These are phyloP conservation scores for Cryptosporidium tyzzeri DNA, from an alignment of 169 alveolate genomes.

Conservation along the genomic window DNA sequence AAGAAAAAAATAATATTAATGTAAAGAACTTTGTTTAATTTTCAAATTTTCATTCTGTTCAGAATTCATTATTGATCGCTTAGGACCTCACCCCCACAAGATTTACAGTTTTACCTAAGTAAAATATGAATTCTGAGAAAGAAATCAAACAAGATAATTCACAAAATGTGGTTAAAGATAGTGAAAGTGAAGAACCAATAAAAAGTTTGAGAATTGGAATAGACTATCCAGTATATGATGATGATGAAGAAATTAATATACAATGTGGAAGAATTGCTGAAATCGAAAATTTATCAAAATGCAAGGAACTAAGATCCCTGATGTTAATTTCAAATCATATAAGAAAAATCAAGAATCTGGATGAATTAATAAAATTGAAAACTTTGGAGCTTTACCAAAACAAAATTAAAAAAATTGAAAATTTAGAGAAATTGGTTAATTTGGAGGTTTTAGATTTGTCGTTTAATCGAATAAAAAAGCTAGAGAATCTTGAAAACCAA, in stretches of 20 bases:
- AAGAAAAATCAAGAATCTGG: slow-evolving; percentile 84
- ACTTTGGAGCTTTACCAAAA: slow-evolving; percentile 87
- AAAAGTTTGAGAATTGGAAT: slow-evolving; percentile 75
- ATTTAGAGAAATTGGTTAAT: slow-evolving; percentile 80
- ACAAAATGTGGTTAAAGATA: not conserved
- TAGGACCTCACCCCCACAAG: not conserved
- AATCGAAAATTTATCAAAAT: slow-evolving; percentile 62
- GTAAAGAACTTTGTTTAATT: not conserved
- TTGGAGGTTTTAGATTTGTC: slow-evolving; percentile 80
- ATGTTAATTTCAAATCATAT: slow-evolving; percentile 85
- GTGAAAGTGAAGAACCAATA: not conserved
- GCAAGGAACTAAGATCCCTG: slow-evolving; percentile 43
- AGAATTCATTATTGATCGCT: too few species aligned
- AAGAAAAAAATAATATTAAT: not conserved
- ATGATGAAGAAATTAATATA: slow-evolving; percentile 73
- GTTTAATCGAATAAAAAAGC: slow-evolving; percentile 78
- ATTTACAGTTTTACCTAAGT: not conserved
- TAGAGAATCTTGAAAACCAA: slow-evolving; percentile 77
- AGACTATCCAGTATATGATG: slow-evolving; percentile 75
- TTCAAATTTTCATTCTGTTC: not conserved
- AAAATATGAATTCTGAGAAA: not conserved
- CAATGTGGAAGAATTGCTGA: slow-evolving; percentile 79
- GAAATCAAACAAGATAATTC: not conserved
- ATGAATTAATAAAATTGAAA: slow-evolving; percentile 78
- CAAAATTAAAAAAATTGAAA: slow-evolving; percentile 82